phyloP scores from a whole-genome alignment of 257 asterid genomes.

The Nicotiana obtusifolia region DNA sequence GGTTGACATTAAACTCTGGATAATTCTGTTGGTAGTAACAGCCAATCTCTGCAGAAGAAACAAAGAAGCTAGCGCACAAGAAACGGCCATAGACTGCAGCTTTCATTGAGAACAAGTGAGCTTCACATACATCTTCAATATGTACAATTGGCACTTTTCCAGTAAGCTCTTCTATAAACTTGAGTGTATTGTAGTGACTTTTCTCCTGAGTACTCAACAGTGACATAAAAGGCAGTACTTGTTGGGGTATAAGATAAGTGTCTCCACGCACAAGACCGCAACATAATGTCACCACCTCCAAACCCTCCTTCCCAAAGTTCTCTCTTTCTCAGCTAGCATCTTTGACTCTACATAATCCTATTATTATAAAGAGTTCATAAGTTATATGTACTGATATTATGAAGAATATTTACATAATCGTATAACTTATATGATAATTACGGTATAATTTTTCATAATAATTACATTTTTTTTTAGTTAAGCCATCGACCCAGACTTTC shows the following conservation, averaged over 20 bases:
- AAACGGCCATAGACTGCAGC: constrained; percentile 38
- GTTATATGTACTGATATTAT: too few species aligned
- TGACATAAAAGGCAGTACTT: constrained; percentile 26
- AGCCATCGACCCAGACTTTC: too few species aligned
- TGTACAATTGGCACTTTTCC: constrained; percentile 52
- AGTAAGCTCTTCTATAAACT: constrained; percentile 43
- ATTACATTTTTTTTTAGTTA: too few species aligned
- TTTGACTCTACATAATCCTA: constrained; percentile 50
- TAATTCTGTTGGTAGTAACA: constrained; percentile 18
- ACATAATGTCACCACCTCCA: constrained; percentile 47
- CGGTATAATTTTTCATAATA: too few species aligned
- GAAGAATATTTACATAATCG: too few species aligned
- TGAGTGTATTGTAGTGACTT: constrained; percentile 12
- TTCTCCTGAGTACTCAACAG: constrained; percentile 18
- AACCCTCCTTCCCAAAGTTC: constrained; percentile 34
- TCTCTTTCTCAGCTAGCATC: constrained; percentile 47
- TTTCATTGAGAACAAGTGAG: constrained; percentile 46
- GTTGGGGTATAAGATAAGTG: constrained; percentile 17
- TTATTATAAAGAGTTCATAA: too few species aligned
- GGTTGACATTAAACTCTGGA: constrained; percentile 19
- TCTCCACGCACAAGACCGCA: constrained; percentile 62
- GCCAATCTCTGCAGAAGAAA: constrained; percentile 46
- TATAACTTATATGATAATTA: too few species aligned
- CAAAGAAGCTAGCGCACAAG: constrained; percentile 37
- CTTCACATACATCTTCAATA: constrained; percentile 43